Conservation (phyloP, 148 eudicot genomes). For the Vaccinium myrtillus region DNA sequence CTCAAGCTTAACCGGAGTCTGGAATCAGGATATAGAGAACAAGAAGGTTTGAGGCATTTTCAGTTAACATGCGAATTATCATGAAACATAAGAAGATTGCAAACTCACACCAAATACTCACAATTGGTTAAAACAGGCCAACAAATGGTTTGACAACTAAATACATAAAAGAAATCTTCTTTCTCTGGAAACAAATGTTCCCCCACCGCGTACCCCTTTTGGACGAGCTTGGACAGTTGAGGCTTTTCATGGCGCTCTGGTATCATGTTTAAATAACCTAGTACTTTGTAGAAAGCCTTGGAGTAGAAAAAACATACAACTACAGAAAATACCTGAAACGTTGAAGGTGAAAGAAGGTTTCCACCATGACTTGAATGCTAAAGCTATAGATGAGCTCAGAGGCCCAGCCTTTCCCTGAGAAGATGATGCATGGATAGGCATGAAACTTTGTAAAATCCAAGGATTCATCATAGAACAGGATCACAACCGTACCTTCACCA, state of each 20-base stretch:
- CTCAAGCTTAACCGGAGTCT: background rate
- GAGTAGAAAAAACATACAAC: background rate
- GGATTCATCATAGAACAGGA: background rate
- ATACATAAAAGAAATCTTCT: background rate
- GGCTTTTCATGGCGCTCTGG: background rate
- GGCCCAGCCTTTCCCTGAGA: conserved; percentile 87
- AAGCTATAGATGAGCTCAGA: conserved; percentile 67
- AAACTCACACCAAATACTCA: background rate
- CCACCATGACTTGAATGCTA: conserved; percentile 99
- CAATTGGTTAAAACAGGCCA: background rate
- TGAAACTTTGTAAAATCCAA: background rate
- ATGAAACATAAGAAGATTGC: background rate
- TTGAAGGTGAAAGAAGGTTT: conserved; percentile 86
- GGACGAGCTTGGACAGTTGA: background rate
- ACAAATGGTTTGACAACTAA: background rate
- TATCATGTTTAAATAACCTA: background rate
- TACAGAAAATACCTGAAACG: conserved; percentile 58
- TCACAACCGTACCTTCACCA: conserved; percentile 42
- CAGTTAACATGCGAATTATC: background rate
- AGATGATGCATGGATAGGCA: background rate
- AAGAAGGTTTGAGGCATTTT: background rate
- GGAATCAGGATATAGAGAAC: background rate
- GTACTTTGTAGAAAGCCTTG: background rate
- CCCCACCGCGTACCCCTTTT: background rate
- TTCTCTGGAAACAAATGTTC: background rate